Base-by-base conservation (phyloP, 129 eudicot species). In the Tagetes patula region DNA sequence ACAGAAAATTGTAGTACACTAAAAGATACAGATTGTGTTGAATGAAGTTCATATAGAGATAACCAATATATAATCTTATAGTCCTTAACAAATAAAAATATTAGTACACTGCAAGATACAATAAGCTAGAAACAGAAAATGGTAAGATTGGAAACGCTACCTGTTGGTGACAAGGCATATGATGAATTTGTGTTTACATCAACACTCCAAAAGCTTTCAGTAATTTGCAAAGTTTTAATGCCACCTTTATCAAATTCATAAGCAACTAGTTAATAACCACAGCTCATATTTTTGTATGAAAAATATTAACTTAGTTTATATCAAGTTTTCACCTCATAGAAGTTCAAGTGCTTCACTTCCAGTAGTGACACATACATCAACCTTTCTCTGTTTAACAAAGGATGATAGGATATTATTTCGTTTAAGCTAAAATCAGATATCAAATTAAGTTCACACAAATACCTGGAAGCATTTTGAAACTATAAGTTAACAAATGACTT, bases 301-400 rank as follows among this genome's bases (percentile, higher is more conserved):
- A 20, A 14, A 50, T 39, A 54, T 45, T 63, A 40, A 55, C 3
- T 48, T 39, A 67, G 65, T n/a, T 47, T 69, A 50, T 77, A 53
- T 76, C 39, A 60, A 56, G 40, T 60, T 47, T 75, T 31, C 77
- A 94, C 99, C 99, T 53, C 94, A 97, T 78, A 94, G 71, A 27
- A 94, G 93, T 73, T 90, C 99, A 8, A 90, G 86, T 62, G 99
- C 93, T 67, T 94, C 97, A 80, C 99, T 94, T 77, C 99, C 99
- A 72, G 99, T 94, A 56, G 99, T 94, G 76, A 94, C 86, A 41
- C 87, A 85, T 68, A 94, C 85, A 69, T 90, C 91, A 30, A 96
- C 79, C 77, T 94, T 94, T 68, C 99, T 90, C 99, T 94, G 72
- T 49, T 58, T 45, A 73, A 70, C 77, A 74, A 75, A 77, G 47